Evolutionary conservation across 1,284 basidiomycete species (phyloP), one percentile per base, ranked within the genome.

Genomic region (Ustilago cynodontis): DNA sequence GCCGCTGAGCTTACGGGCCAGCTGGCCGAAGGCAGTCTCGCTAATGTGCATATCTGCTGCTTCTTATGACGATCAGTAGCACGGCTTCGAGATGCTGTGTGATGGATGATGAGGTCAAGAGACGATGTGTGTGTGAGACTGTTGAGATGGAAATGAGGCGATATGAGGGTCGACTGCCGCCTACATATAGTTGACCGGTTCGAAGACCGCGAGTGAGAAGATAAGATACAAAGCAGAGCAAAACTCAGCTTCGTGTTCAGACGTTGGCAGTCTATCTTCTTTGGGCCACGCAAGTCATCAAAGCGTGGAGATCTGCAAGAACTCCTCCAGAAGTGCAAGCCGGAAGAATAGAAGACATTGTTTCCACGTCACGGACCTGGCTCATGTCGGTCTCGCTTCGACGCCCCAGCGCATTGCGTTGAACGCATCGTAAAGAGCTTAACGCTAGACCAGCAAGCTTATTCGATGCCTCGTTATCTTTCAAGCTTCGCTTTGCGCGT

Each of bases 21-120:
- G 26, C 10, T 61, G 59, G 16, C 59, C 50, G n/a, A 61, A 61
- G 2, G 59, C 59, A 5, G 59, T 61, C 20, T 61, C 59, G 18
- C 39, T 37, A 5, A 53, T 29, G 18, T 61, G 50, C 59, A 61
- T 61, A 10, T 1, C 41, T 43, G 1, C 4, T 1, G 41, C n/a
- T 5, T 7, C 41, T 16, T 47, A 33, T 33, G 31, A 33, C 31
- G 31, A 5, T 11, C 11, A 11, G 5, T 33, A 11, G 31, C 6
- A 33, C 5, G 31, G 6, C 31, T 5, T 37, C 8, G 7, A 43
- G 41, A 11, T 39, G 41, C 20, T 20, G 4, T 6, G n/a, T n/a
- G 41, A 1, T 43, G 41, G 20, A n/a, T 20, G 41, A n/a, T 8
- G 20, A 43, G 41, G 8, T 8, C 8, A 37, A 37, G 7, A 43